phyloP scores from a whole-genome alignment of 2,329 filamentous ascomycete genomes.

The Calonectria ilicicola region DNA sequence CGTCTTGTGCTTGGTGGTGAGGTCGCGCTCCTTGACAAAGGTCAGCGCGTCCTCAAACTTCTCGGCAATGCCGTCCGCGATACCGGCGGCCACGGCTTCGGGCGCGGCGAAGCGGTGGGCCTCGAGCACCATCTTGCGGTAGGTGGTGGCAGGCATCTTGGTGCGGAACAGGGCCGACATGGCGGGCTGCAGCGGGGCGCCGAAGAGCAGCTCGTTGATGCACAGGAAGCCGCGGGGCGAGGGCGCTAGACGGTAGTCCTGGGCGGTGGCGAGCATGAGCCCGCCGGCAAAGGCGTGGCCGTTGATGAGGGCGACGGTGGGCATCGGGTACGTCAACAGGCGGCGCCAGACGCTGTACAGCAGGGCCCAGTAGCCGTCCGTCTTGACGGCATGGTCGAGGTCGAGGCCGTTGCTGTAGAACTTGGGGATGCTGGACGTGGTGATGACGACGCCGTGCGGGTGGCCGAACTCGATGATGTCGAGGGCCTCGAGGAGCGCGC shows the following conservation, averaged over 20 bases:
- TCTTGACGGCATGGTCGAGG: conserved; percentile 72
- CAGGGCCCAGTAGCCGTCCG: conserved; percentile 71
- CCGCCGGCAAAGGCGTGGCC: conserved; percentile 86
- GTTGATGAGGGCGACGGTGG: conserved; percentile 82
- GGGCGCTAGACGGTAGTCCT: conserved; percentile 86
- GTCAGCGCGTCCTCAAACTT: conserved; percentile 72
- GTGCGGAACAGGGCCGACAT: conserved; percentile 82
- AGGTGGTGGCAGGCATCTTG: conserved; percentile 70
- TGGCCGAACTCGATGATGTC: conserved; percentile 79
- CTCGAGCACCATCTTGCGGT: conserved; percentile 78
- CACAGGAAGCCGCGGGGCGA: conserved; percentile 78
- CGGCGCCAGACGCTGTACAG: conserved; percentile 75
- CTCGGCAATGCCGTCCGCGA: conserved; percentile 74
- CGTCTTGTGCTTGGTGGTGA: conserved; percentile 72
- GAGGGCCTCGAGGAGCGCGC: conserved; percentile 75
- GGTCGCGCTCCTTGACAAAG: conserved; percentile 69
- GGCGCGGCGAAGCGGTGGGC: conserved; percentile 74
- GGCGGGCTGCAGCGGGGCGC: conserved; percentile 77
- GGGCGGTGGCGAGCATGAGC: conserved; percentile 84
- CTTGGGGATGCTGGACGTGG: conserved; percentile 79
- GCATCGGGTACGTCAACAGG: conserved; percentile 76
- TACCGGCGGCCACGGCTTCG: conserved; percentile 72
- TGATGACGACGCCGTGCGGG: conserved; percentile 79
- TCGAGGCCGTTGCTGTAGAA: conserved; percentile 91
- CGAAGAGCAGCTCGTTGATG: conserved; percentile 85